Evolutionary conservation across 352 stramenopile genomes (phyloP).

Genomic region (Poterioochromonas sp.): DNA sequence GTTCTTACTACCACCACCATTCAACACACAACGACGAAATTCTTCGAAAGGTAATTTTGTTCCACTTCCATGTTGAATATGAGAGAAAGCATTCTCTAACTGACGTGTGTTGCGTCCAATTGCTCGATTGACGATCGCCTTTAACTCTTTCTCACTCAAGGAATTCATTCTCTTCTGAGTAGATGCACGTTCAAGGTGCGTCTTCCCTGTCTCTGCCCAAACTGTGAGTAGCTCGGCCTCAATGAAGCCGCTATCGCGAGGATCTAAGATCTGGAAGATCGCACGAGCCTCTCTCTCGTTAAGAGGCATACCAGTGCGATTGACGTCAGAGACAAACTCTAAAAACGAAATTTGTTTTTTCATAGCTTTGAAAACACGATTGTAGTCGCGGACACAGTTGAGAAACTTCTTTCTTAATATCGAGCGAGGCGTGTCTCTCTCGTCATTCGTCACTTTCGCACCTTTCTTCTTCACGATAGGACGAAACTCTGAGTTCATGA

Average conservation of each 20-base stretch:
- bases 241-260: background rate
- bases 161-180: background rate
- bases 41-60: conserved; percentile 25
- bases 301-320: background rate
- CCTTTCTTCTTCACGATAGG: background rate
- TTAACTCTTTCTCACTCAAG: background rate
- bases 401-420: background rate
- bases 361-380: background rate
- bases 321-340: conserved; percentile 18
- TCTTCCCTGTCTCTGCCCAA: background rate
- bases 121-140: background rate
- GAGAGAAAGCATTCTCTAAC: conserved; percentile 20
- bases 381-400: background rate
- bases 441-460: background rate
- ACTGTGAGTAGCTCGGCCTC: background rate
- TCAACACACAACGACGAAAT: conserved; percentile 6
- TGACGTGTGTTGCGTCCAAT: background rate
- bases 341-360: conserved; percentile 16
- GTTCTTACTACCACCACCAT: background rate
- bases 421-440: background rate
- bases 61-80: conserved; percentile 7
- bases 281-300: background rate
- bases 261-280: conserved; percentile 19
- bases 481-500: conserved; percentile 33
- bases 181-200: background rate